Evolutionary conservation across 306 rosid genomes (phyloP).

Genomic region (Fragaria nilgerrensis): DNA sequence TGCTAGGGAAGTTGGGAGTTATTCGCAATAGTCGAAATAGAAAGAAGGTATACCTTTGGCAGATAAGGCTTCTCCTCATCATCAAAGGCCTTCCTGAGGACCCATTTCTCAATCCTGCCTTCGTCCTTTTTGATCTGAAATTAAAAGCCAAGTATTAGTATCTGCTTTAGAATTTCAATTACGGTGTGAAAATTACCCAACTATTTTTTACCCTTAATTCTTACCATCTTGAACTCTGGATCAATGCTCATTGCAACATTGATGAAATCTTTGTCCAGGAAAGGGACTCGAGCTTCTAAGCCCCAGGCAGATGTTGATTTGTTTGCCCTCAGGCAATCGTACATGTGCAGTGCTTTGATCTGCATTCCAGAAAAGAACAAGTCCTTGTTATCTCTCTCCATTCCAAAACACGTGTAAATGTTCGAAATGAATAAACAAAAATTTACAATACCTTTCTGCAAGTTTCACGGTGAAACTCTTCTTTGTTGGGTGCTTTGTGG

Average conservation of each 20-base stretch:
- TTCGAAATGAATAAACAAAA: neutral
- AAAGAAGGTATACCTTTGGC: slow-evolving; percentile 60
- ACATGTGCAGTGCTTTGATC: slow-evolving; percentile 88
- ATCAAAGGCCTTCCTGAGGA: slow-evolving; percentile 86
- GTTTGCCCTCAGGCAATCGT: slow-evolving; percentile 89
- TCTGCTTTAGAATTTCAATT: neutral
- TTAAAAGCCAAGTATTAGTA: slow-evolving; percentile 3
- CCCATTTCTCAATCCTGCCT: slow-evolving; percentile 90
- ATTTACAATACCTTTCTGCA: slow-evolving; percentile 65
- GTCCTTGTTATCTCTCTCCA: neutral
- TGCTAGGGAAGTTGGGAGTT: neutral
- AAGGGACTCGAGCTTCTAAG: slow-evolving; percentile 90
- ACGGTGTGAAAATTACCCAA: neutral
- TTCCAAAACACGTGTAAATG: neutral
- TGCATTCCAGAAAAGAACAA: slow-evolving; percentile 30
- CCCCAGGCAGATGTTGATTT: slow-evolving; percentile 97
- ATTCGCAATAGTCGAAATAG: neutral
- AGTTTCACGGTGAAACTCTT: slow-evolving; percentile 89
- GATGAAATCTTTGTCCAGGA: slow-evolving; percentile 81
- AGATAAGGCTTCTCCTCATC: slow-evolving; percentile 87
- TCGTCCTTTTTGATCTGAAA: slow-evolving; percentile 65
- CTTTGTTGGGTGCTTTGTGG: slow-evolving; percentile 98
- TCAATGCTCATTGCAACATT: slow-evolving; percentile 82
- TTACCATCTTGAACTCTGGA: slow-evolving; percentile 75
- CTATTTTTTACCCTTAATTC: neutral